Percentiles rank a stretch among this genome's conserved stretches.
Conservation (phyloP, 345 rosid genomes). For the Corchorus olitorius region DNA sequence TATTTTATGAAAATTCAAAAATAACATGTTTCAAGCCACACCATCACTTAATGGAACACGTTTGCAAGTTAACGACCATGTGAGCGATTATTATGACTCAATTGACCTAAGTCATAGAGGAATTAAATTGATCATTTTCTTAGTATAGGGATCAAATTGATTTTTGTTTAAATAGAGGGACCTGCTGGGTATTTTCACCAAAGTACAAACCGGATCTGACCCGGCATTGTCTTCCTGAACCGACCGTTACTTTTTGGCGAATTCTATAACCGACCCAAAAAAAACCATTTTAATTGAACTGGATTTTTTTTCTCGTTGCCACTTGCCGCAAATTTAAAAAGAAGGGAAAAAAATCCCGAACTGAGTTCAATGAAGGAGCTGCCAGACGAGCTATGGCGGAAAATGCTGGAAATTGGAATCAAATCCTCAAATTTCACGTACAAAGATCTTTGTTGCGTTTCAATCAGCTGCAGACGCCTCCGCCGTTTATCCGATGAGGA, state of each 20-base stretch:
- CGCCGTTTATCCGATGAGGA: conserved; percentile 63
- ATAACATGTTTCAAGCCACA: too few species aligned
- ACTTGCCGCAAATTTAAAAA: conserved; percentile 13
- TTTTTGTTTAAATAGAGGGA: too few species aligned
- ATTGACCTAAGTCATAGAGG: too few species aligned
- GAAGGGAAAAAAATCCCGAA: background rate
- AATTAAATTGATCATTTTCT: too few species aligned
- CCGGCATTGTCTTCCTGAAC: background rate
- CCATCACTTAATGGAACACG: too few species aligned
- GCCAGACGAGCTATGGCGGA: conserved; percentile 85
- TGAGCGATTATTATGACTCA: too few species aligned
- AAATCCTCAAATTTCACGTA: conserved; percentile 40
- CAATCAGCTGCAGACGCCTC: conserved; percentile 77
- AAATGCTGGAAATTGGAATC: conserved; percentile 59
- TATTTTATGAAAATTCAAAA: too few species aligned
- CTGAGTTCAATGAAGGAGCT: conserved; percentile 28
- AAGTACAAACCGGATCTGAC: background rate
- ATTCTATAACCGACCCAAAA: too few species aligned
- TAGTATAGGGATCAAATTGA: too few species aligned
- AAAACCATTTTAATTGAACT: background rate
- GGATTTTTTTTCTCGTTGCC: background rate
- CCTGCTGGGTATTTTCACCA: too few species aligned
- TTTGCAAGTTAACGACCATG: too few species aligned
- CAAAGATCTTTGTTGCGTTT: conserved; percentile 79
- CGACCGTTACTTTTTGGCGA: background rate